A percentile compares a stretch with the other conserved stretches of the same genome.
Evolutionary conservation across 2,329 filamentous ascomycete species (phyloP).

Genomic region (Fusarium coffeatum): DNA sequence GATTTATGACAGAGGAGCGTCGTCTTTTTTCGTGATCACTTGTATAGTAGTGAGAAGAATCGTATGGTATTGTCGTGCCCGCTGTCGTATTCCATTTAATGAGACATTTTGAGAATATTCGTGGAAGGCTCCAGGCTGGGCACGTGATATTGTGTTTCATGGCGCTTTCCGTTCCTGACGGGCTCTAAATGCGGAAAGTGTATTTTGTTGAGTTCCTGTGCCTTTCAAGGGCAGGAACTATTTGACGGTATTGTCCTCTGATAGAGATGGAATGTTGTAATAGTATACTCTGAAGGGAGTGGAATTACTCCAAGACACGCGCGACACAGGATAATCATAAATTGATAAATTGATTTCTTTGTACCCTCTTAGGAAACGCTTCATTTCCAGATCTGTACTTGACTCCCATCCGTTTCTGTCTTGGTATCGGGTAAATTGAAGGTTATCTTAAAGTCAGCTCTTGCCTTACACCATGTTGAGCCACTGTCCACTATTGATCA

Average conservation of each 20-base stretch:
- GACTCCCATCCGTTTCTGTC: neutral
- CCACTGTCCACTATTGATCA: conserved; percentile 7
- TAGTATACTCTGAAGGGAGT: neutral
- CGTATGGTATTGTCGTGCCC: neutral
- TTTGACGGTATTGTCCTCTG: neutral
- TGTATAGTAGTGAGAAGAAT: neutral
- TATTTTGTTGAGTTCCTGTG: conserved; percentile 5
- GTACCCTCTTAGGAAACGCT: neutral
- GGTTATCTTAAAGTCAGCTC: neutral
- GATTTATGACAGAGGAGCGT: conserved; percentile 5
- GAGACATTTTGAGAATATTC: neutral
- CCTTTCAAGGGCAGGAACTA: neutral
- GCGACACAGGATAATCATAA: neutral
- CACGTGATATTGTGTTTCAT: neutral
- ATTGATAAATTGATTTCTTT: neutral
- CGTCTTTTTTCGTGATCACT: neutral
- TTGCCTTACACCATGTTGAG: neutral
- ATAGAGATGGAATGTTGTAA: neutral
- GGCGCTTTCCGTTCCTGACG: conserved; percentile 7
- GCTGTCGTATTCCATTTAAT: too few species aligned
- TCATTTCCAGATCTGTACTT: neutral
- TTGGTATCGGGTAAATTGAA: neutral
- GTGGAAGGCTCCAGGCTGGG: neutral
- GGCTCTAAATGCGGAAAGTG: conserved; percentile 2
- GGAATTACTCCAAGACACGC: conserved; percentile 14